phyloP scores from a whole-genome alignment of 768 basidiomycete genomes.

The Leccinellum rugosiceps region DNA sequence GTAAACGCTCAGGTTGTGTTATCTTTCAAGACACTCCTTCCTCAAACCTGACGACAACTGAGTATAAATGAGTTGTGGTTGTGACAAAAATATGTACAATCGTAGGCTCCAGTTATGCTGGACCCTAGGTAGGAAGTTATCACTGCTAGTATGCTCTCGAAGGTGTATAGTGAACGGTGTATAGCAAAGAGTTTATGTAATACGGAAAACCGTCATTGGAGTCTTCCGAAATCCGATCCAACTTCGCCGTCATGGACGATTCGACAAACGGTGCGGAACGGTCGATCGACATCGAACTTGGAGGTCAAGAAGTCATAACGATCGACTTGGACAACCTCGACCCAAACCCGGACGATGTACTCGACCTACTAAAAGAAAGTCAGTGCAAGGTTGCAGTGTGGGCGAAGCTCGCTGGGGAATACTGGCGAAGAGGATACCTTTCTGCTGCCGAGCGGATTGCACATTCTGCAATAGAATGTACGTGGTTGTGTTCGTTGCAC shows the following conservation, averaged over 20 bases:
- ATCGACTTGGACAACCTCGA: slow-evolving; percentile 88
- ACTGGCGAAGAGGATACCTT: slow-evolving; percentile 76
- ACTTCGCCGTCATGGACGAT: slow-evolving; percentile 17
- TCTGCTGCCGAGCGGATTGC: slow-evolving; percentile 78
- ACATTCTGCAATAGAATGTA: slow-evolving; percentile 62
- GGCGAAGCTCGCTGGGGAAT: slow-evolving; percentile 83
- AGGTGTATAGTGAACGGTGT: too few species aligned
- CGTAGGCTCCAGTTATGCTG: too few species aligned
- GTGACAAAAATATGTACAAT: too few species aligned
- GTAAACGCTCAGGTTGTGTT: too few species aligned
- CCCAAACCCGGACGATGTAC: slow-evolving; percentile 69
- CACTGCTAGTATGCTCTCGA: too few species aligned
- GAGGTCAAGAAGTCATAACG: slow-evolving; percentile 81
- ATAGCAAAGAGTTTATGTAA: neutral
- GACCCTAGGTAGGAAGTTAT: too few species aligned
- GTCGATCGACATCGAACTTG: slow-evolving; percentile 73
- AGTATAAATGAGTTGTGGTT: too few species aligned
- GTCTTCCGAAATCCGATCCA: neutral
- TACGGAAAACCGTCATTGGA: neutral
- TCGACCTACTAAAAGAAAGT: slow-evolving; percentile 69
- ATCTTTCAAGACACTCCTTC: too few species aligned
- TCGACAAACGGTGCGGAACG: slow-evolving; percentile 16
- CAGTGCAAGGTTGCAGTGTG: slow-evolving; percentile 72
- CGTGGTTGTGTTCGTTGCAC: slow-evolving; percentile 21
- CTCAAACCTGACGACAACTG: too few species aligned